phyloP scores from a whole-genome alignment of 352 stramenopile species.

The Phytophthora tentaculata region DNA sequence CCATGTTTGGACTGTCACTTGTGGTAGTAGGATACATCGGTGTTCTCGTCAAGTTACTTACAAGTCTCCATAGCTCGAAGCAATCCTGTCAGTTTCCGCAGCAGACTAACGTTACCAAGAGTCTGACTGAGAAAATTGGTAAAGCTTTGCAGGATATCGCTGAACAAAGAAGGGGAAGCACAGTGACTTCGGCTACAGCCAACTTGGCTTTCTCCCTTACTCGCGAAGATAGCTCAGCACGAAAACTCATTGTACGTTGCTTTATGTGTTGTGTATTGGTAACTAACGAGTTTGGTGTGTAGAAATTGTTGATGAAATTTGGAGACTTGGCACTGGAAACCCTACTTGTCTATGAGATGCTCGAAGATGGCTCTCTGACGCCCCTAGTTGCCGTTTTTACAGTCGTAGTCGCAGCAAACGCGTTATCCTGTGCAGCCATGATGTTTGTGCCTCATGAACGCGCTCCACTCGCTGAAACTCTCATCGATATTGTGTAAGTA shows the following conservation, averaged over 20 bases:
- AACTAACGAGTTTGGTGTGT: too few species aligned
- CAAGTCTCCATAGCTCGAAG: background rate
- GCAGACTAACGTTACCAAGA: background rate
- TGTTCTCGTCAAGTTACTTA: slow-evolving; percentile 19
- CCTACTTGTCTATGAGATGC: background rate
- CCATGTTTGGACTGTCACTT: slow-evolving; percentile 13
- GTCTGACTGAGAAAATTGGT: background rate
- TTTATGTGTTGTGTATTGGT: too few species aligned
- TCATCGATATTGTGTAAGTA: background rate
- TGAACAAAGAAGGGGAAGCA: background rate
- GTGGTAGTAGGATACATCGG: slow-evolving; percentile 24
- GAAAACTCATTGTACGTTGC: slow-evolving; percentile 23
- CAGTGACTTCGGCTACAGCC: background rate
- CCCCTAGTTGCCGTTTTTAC: background rate
- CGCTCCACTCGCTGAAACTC: background rate
- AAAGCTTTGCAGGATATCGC: background rate
- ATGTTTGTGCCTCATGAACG: background rate
- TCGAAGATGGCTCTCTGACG: background rate
- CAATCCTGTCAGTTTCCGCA: background rate
- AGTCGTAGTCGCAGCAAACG: background rate
- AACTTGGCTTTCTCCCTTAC: background rate
- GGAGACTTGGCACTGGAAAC: background rate
- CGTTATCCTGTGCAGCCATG: background rate
- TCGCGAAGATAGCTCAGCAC: background rate
- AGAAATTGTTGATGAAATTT: background rate